Conservation (phyloP, 495 filamentous ascomycete species). For the Hypoxylon trugodes region DNA sequence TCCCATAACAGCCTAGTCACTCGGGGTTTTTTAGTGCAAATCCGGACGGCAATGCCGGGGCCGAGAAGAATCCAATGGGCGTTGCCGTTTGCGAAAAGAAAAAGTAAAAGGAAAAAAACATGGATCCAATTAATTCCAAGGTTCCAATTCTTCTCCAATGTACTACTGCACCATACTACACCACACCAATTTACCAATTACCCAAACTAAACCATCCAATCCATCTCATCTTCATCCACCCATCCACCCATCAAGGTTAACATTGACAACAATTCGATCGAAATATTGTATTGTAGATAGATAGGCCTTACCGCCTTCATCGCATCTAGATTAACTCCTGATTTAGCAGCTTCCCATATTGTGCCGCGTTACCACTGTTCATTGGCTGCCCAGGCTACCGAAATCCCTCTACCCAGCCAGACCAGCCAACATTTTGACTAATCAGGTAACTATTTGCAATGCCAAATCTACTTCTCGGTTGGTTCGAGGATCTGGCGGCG, state of each 20-base stretch:
- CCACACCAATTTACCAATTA: not conserved
- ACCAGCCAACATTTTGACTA: conserved; percentile 20
- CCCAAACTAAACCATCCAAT: not conserved
- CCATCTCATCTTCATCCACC: too few relatives aligned
- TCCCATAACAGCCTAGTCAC: conserved; percentile 21
- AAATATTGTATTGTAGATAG: too few relatives aligned
- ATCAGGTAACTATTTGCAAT: conserved; percentile 23
- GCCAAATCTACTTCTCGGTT: conserved; percentile 10
- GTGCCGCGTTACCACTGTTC: conserved; percentile 9
- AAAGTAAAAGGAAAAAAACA: not conserved
- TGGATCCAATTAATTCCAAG: too few relatives aligned
- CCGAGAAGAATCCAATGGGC: conserved; percentile 23
- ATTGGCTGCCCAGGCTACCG: conserved; percentile 17
- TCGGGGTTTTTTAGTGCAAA: conserved; percentile 14
- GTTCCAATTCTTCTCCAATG: conserved; percentile 10
- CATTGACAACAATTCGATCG: too few relatives aligned
- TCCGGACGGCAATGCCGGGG: conserved; percentile 38
- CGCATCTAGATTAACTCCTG: conserved; percentile 24
- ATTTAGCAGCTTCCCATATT: conserved; percentile 9
- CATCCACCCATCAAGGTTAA: too few relatives aligned
- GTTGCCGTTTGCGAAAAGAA: conserved; percentile 13
- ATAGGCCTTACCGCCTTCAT: conserved; percentile 25
- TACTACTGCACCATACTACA: not conserved
- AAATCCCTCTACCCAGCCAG: conserved; percentile 16
- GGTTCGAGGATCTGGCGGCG: conserved; percentile 34